A percentile compares a stretch with the other conserved stretches of the same genome.
Conservation (phyloP, 169 alveolate species). For the Plasmodium ovale region DNA sequence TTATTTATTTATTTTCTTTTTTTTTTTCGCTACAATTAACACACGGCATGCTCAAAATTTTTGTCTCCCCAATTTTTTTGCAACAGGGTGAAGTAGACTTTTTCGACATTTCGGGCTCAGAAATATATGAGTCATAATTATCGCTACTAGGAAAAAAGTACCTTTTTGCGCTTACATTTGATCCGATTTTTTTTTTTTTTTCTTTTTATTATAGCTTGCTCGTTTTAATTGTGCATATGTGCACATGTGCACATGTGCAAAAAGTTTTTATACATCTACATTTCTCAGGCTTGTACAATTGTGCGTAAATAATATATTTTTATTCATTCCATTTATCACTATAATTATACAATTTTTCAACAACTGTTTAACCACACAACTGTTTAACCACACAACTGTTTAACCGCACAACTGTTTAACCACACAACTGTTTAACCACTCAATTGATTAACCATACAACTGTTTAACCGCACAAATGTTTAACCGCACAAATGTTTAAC, state of each 20-base stretch:
- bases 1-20: no score
- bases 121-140: not conserved
- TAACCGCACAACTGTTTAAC: no score
- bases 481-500: no score
- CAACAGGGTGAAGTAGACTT: slow-evolving; percentile 1
- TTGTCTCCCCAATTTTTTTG: not conserved
- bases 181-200: not conserved
- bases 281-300: not conserved
- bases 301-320: not conserved
- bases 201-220: no score
- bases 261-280: not conserved
- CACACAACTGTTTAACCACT: no score
- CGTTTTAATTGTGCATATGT: not conserved
- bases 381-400: no score
- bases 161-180: not conserved
- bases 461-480: no score
- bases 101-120: not conserved
- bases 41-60: not conserved
- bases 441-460: no score
- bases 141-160: not conserved
- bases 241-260: not conserved
- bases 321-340: not conserved
- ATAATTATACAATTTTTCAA: not conserved
- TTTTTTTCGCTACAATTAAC: not conserved
- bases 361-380: no score